Percentiles rank a stretch among this genome's conserved stretches.
phyloP scores from a whole-genome alignment of 2,329 filamentous ascomycete species.

The Ophiosphaerella narmari region DNA sequence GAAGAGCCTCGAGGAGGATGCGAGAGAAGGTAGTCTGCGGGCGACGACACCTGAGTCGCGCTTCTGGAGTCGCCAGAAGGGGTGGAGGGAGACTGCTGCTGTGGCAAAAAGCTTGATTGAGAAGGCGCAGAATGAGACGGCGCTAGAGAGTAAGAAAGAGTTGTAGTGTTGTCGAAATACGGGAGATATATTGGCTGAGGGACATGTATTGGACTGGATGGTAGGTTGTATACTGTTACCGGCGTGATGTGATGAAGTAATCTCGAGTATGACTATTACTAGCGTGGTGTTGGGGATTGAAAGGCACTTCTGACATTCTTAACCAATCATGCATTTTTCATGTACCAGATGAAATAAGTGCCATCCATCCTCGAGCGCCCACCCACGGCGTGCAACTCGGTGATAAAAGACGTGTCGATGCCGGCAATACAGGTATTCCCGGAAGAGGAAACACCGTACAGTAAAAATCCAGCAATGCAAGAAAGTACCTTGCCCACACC shows the following conservation, averaged over 20 bases:
- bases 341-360: too few relatives aligned
- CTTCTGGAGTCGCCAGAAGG: slow-evolving; percentile 59
- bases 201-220: neutral
- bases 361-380: slow-evolving; percentile 39
- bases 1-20: slow-evolving; percentile 66
- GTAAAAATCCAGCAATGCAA: neutral
- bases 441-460: too few relatives aligned
- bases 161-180: slow-evolving; percentile 13
- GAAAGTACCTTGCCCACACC: slow-evolving; percentile 31
- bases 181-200: neutral
- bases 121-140: slow-evolving; percentile 31
- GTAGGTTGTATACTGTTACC: neutral
- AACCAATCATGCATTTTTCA: too few relatives aligned
- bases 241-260: neutral
- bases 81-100: slow-evolving; percentile 56
- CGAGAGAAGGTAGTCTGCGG: slow-evolving; percentile 46
- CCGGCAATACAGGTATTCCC: too few relatives aligned
- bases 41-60: slow-evolving; percentile 51
- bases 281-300: neutral
- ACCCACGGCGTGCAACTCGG: slow-evolving; percentile 35
- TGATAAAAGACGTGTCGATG: slow-evolving; percentile 42
- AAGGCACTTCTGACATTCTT: too few relatives aligned
- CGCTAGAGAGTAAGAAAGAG: slow-evolving; percentile 47
- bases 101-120: slow-evolving; percentile 59
- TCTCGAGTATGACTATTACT: neutral